A percentile compares a stretch with the other conserved stretches of the same genome.
Evolutionary conservation across 1,139 yeast species (phyloP).

Genomic region (Citeromyces hawaiiensis): DNA sequence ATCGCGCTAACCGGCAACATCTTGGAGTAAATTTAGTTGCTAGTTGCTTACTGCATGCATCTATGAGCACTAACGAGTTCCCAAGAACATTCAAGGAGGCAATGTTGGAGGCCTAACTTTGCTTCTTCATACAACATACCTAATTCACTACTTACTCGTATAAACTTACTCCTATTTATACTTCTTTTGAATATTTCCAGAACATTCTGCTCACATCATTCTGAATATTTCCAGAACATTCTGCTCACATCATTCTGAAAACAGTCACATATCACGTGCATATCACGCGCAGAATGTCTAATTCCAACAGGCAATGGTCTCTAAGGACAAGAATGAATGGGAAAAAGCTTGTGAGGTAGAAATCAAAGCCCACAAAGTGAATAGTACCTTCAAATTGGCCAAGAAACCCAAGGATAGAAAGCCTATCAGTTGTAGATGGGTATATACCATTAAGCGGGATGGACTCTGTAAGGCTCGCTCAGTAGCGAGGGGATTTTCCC

Average conservation of each 20-base stretch:
- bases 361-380: not conserved
- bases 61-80: not conserved
- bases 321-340: not conserved
- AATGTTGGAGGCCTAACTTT: too few species aligned
- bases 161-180: too few species aligned
- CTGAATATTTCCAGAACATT: too few species aligned
- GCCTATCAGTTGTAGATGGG: slow-evolving; percentile 1
- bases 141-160: too few species aligned
- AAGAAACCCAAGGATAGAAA: not conserved
- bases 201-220: too few species aligned
- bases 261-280: too few species aligned
- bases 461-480: not conserved
- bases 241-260: too few species aligned
- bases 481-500: slow-evolving; percentile 1
- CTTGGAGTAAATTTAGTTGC: not conserved
- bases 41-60: not conserved
- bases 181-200: too few species aligned
- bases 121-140: too few species aligned
- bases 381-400: not conserved
- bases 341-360: slow-evolving; percentile 1
- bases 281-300: too few species aligned
- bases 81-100: not conserved
- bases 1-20: not conserved
- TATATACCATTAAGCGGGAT: not conserved
- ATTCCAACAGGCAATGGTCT: not conserved